Evolutionary conservation across 192 early-diverging fungal species (phyloP), one percentile per base, ranked within the genome.

Genomic region (Coemansia brasiliensis): DNA sequence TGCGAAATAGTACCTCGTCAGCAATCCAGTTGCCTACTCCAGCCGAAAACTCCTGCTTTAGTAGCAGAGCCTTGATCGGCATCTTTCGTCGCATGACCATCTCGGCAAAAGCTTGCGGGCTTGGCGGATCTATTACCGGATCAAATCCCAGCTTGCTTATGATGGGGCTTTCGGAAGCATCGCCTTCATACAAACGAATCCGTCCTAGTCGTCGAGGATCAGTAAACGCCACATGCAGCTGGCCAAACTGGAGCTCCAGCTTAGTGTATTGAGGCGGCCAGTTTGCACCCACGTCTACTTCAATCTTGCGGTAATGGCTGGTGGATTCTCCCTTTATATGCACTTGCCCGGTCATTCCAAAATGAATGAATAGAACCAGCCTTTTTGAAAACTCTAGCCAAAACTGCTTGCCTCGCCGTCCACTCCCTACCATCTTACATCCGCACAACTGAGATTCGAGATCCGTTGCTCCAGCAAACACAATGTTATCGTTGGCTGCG

Each of bases 1-100:
- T 83, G 41, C 87, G 88, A 60, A 83, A 94, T 6, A 94, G 79
- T 1, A 91, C 74, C 70, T 92, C 91, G 65, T 94, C 92, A 0
- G 91, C 91, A 11, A 94, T 75, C 91, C 91, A 94, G 69, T 93
- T 94, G 0, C 91, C 92, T 3, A 94, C 82, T 3, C 92, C 92
- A 0, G 90, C 88, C 0, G 81, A 84, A 55, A 94, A 90, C 6
- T 64, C 39, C 46, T 94, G 92, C 42, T 91, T 86, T 13, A 94
- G 79, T 21, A 94, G 67, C 37, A 93, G 59, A 0, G 87, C 72
- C 54, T 94, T 94, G 57, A 94, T 83, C 0, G 87, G 83, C 18
- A 73, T 60, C 1, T 58, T 61, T 13, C 86, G 66, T 39, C 55
- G 57, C 8, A 20, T 20, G 0, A 89, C 60, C 18, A 65, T 11